Percentiles rank a stretch among this genome's conserved stretches.
Conservation (phyloP, 2,329 filamentous ascomycete genomes). For the Venturia carpophila region DNA sequence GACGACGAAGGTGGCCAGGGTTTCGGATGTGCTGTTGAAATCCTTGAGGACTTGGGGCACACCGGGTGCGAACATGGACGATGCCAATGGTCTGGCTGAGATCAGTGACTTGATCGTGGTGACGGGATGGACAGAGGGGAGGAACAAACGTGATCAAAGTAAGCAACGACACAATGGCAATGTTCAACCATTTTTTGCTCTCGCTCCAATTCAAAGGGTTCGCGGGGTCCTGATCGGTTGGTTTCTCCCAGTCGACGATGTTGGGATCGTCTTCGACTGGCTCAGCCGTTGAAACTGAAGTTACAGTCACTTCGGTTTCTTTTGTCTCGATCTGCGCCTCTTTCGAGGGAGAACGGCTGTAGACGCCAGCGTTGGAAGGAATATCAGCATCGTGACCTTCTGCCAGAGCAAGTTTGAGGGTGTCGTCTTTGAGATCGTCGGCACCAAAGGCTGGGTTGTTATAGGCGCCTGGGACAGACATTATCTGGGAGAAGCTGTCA, state of each 20-base stretch:
- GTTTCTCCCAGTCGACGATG: constrained; percentile 53
- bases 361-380: constrained; percentile 30
- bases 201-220: constrained; percentile 55
- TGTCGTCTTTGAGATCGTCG: neutral
- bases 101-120: neutral
- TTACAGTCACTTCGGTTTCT: too few relatives aligned
- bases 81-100: constrained; percentile 28
- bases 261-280: constrained; percentile 35
- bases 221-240: constrained; percentile 46
- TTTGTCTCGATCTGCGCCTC: constrained; percentile 12
- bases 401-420: neutral
- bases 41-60: constrained; percentile 27
- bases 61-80: constrained; percentile 31
- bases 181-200: constrained; percentile 38
- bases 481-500: neutral
- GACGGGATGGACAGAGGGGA: constrained; percentile 6
- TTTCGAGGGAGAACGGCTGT: constrained; percentile 19
- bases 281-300: constrained; percentile 20
- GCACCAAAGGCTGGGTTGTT: neutral
- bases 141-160: constrained; percentile 31
- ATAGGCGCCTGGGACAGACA: neutral
- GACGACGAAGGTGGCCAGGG: constrained; percentile 32
- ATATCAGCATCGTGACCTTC: constrained; percentile 37
- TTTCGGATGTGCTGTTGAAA: constrained; percentile 27
- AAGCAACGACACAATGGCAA: constrained; percentile 42